A percentile compares a stretch with the other conserved stretches of the same genome.
Conservation (phyloP, 306 rosid species). For the Quercus aquifolioides region DNA sequence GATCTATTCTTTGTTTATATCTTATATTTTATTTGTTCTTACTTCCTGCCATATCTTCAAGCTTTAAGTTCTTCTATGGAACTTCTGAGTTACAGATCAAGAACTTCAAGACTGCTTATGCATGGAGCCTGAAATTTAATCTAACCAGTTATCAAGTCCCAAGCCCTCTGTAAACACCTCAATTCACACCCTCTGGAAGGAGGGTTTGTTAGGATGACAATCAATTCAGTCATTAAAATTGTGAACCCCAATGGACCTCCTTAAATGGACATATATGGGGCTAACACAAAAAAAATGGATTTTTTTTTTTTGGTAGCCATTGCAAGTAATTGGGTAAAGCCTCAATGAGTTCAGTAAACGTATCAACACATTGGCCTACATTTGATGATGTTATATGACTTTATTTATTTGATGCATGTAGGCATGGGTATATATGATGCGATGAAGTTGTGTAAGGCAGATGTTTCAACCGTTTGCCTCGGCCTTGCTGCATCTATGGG, state of each 20-base stretch:
- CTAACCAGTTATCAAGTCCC: neutral
- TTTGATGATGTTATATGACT: conserved; percentile 16
- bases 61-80: neutral
- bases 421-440: conserved; percentile 99
- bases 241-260: neutral
- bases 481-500: conserved; percentile 99
- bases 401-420: conserved; percentile 24
- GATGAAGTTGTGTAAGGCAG: conserved; percentile 92
- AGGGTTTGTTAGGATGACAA: neutral
- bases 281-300: neutral
- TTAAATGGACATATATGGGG: neutral
- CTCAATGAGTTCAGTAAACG: conserved; percentile 1
- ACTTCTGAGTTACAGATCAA: neutral
- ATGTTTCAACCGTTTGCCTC: conserved; percentile 86
- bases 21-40: neutral
- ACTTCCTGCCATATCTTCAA: neutral
- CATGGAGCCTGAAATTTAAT: neutral
- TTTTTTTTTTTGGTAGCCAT: neutral
- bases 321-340: neutral
- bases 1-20: neutral
- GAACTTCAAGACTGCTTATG: neutral
- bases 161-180: neutral
- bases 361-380: neutral
- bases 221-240: neutral
- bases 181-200: neutral